Evolutionary conservation across 192 early-diverging fungal genomes (phyloP).

Genomic region (Coemansia sp.): DNA sequence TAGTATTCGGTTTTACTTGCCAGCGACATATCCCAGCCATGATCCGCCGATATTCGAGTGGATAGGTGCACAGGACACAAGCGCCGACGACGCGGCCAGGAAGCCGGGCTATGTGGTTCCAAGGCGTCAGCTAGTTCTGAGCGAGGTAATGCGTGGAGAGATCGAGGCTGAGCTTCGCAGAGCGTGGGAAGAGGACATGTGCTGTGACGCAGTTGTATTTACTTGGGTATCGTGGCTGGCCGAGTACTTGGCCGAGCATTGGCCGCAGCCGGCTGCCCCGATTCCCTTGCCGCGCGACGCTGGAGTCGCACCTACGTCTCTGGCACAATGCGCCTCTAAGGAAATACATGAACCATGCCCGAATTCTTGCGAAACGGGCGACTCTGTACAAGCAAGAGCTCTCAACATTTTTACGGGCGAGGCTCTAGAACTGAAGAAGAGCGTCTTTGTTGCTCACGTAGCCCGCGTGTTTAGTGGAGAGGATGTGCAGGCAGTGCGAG

Average conservation of each 20-base stretch:
- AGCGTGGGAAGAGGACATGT: conserved; percentile 27
- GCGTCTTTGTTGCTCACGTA: conserved; percentile 79
- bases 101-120: conserved; percentile 23
- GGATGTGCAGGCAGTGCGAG: conserved; percentile 52
- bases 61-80: conserved; percentile 24
- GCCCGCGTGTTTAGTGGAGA: conserved; percentile 55
- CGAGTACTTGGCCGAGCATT: conserved; percentile 26
- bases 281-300: conserved; percentile 29
- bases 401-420: conserved; percentile 54
- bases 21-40: conserved; percentile 40
- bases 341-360: neutral
- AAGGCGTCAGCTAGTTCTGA: conserved; percentile 21
- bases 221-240: conserved; percentile 42
- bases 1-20: conserved; percentile 36
- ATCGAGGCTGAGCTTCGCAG: conserved; percentile 19
- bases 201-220: conserved; percentile 38
- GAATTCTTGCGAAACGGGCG: neutral
- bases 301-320: neutral
- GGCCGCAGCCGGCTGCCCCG: conserved; percentile 37
- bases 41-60: conserved; percentile 43
- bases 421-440: conserved; percentile 73
- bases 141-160: conserved; percentile 12
- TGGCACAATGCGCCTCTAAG: neutral
- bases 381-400: neutral
- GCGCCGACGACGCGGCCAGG: neutral